Evolutionary conservation across 352 stramenopile genomes (phyloP).

Genomic region (Phytophthora pistaciae): DNA sequence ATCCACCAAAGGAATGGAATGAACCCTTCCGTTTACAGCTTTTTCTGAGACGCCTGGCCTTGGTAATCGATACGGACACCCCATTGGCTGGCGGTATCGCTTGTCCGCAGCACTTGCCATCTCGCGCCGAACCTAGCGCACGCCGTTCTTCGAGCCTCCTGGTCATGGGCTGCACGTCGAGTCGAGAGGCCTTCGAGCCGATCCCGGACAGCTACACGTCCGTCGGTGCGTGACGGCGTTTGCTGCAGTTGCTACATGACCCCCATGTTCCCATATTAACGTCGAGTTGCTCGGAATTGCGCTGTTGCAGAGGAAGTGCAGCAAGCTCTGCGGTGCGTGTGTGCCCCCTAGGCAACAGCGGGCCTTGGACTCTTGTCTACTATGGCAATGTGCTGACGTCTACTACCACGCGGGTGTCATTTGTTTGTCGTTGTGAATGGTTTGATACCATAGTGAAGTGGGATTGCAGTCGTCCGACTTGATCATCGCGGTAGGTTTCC

Average conservation of each 20-base stretch:
- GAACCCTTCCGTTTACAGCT: constrained; percentile 16
- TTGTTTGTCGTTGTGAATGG: background rate
- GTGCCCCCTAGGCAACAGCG: background rate
- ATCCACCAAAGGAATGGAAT: constrained; percentile 1
- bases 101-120: constrained; percentile 32
- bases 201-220: constrained; percentile 45
- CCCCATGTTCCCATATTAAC: too few relatives aligned
- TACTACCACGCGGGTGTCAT: background rate
- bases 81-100: constrained; percentile 29
- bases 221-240: constrained; percentile 26
- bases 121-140: constrained; percentile 4
- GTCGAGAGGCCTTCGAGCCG: constrained; percentile 36
- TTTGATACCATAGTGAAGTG: constrained; percentile 35
- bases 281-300: constrained; percentile 1
- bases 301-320: constrained; percentile 56
- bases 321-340: constrained; percentile 43
- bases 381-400: background rate
- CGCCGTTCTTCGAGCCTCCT: background rate
- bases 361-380: background rate
- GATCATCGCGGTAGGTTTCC: constrained; percentile 51
- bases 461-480: constrained; percentile 77
- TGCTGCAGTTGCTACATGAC: too few relatives aligned
- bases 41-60: constrained; percentile 22
- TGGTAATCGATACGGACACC: constrained; percentile 19
- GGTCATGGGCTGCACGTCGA: constrained; percentile 40